Evolutionary conservation across 2,329 filamentous ascomycete genomes (phyloP).

Genomic region (Aspergillus flavus): DNA sequence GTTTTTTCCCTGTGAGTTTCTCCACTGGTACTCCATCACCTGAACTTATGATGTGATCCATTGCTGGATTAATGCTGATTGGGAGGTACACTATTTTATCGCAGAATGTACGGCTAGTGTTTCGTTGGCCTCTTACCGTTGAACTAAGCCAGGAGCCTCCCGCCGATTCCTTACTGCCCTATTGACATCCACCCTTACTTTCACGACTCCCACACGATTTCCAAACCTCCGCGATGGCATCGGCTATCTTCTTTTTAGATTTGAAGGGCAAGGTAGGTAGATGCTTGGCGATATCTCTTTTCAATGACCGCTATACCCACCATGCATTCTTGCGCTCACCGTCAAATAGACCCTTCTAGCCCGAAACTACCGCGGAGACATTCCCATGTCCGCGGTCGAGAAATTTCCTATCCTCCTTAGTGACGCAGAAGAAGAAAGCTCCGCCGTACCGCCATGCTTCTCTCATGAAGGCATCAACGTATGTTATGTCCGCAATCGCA

Average conservation of each 20-base stretch:
- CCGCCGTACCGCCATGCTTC: conserved; percentile 95
- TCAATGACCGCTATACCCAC: conserved; percentile 1
- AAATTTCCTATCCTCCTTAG: conserved; percentile 95
- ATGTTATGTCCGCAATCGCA: conserved; percentile 40
- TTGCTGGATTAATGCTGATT: neutral
- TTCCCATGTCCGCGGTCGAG: conserved; percentile 98
- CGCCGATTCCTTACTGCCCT: conserved; percentile 12
- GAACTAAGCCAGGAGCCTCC: conserved; percentile 20
- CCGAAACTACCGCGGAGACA: conserved; percentile 97
- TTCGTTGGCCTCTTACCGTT: conserved; percentile 24
- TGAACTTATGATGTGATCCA: no score
- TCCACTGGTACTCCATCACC: neutral
- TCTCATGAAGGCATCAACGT: conserved; percentile 98
- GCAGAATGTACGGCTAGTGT: conserved; percentile 24
- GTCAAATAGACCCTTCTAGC: conserved; percentile 82
- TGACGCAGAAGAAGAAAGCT: conserved; percentile 98
- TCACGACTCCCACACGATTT: conserved; percentile 4
- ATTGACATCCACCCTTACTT: conserved; percentile 18
- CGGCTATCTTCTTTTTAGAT: conserved; percentile 96
- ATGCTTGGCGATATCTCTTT: neutral
- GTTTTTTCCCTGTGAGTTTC: neutral
- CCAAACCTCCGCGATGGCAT: conserved; percentile 71
- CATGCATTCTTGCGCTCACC: conserved; percentile 19
- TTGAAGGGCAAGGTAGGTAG: conserved; percentile 93
- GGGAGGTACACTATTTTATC: conserved; percentile 1